Evolutionary conservation across 345 rosid genomes (phyloP).

Genomic region (Salix caprea): DNA sequence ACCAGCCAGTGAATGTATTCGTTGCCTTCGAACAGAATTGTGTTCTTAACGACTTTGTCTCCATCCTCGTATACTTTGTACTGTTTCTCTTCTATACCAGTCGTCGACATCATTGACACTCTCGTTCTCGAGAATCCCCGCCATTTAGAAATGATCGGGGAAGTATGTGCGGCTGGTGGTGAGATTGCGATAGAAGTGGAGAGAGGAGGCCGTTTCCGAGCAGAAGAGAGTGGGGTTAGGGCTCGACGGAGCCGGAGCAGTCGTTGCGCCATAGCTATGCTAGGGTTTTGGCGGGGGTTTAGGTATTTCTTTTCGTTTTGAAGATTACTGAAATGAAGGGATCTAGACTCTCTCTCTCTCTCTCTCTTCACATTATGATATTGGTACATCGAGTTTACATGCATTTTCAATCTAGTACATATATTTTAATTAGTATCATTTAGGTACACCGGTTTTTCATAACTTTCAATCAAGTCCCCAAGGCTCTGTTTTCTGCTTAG

Average conservation of each 20-base stretch:
- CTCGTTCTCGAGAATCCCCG: constrained; percentile 11
- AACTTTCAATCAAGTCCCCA: too few relatives aligned
- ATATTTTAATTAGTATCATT: too few relatives aligned
- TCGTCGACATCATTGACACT: constrained; percentile 5
- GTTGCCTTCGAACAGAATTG: constrained; percentile 74
- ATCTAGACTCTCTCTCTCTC: background rate
- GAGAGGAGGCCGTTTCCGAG: constrained; percentile 30
- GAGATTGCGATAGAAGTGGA: background rate
- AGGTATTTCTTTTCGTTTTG: background rate
- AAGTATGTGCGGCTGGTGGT: background rate
- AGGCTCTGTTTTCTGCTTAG: background rate
- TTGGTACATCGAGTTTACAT: too few relatives aligned
- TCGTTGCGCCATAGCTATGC: constrained; percentile 36
- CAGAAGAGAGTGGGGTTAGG: constrained; percentile 22
- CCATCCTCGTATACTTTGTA: constrained; percentile 53
- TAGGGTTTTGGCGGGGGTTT: background rate
- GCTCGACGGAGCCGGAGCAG: constrained; percentile 57
- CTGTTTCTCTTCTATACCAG: background rate
- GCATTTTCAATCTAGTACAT: too few relatives aligned
- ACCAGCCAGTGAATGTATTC: constrained; percentile 96
- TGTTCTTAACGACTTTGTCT: constrained; percentile 68
- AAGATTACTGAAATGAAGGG: too few relatives aligned
- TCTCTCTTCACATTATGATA: background rate
- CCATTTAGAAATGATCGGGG: background rate
- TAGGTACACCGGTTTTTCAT: too few relatives aligned